phyloP scores from a whole-genome alignment of 2,329 filamentous ascomycete species.

The Alternaria conjuncta region DNA sequence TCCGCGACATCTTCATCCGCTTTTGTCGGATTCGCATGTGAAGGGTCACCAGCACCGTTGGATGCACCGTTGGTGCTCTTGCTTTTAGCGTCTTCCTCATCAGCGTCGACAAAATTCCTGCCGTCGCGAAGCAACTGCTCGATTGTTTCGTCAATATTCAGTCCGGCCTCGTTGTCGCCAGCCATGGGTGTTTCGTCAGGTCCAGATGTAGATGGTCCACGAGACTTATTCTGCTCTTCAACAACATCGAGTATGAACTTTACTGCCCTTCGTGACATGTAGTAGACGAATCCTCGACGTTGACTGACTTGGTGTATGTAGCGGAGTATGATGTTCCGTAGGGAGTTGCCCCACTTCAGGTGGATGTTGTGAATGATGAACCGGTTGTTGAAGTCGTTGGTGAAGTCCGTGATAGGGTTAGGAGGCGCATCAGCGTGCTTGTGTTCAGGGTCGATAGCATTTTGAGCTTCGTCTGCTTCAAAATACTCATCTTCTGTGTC shows the following conservation, averaged over 20 bases:
- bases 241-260: constrained; percentile 99
- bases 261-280: constrained; percentile 91
- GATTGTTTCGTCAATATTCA: constrained; percentile 82
- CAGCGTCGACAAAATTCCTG: constrained; percentile 78
- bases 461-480: constrained; percentile 61
- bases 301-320: constrained; percentile 98
- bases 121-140: constrained; percentile 84
- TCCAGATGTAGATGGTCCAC: constrained; percentile 37
- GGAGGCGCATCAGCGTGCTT: constrained; percentile 62
- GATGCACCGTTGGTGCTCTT: neutral
- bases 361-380: constrained; percentile 99
- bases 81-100: constrained; percentile 58
- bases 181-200: constrained; percentile 42
- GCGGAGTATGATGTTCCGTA: constrained; percentile 93
- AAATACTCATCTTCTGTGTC: constrained; percentile 54
- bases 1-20: constrained; percentile 71
- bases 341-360: constrained; percentile 96
- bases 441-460: constrained; percentile 53
- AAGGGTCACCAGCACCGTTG: constrained; percentile 10
- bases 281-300: constrained; percentile 94
- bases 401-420: constrained; percentile 77
- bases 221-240: constrained; percentile 82
- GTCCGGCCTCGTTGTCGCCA: constrained; percentile 63
- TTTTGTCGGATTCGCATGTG: constrained; percentile 25
- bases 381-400: constrained; percentile 95